phyloP scores from a whole-genome alignment of 1,284 basidiomycete genomes.

The Vanrija sp. region DNA sequence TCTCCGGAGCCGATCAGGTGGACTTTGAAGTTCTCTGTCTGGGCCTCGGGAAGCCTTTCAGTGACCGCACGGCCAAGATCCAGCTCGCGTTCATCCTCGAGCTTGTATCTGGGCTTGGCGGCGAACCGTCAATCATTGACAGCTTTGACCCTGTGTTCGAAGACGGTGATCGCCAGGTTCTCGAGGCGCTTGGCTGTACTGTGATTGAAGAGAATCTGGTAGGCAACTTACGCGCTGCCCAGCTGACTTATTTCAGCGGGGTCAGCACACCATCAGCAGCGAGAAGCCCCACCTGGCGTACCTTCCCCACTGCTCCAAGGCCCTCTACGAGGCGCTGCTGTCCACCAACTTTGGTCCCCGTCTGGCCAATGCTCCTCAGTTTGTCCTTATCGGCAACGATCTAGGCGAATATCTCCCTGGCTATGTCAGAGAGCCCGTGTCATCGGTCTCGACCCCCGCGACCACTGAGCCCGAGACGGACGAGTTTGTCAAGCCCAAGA shows the following conservation, averaged over 20 bases:
- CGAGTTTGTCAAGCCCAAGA: conserved; percentile 42
- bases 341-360: conserved; percentile 25
- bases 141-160: conserved; percentile 41
- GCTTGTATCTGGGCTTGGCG: conserved; percentile 11
- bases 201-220: conserved; percentile 35
- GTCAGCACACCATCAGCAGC: conserved; percentile 18
- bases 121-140: conserved; percentile 14
- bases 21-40: conserved; percentile 31
- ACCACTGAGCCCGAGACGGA: conserved; percentile 6
- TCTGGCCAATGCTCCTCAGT: conserved; percentile 10
- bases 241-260: conserved; percentile 19
- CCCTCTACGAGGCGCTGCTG: conserved; percentile 40
- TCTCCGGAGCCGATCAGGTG: background rate
- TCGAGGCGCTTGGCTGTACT: conserved; percentile 19
- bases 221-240: background rate
- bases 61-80: conserved; percentile 43
- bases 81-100: conserved; percentile 36
- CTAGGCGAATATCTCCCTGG: conserved; percentile 38
- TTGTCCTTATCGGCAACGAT: conserved; percentile 41
- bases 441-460: background rate
- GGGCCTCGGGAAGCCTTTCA: conserved; percentile 36
- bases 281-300: conserved; percentile 31
- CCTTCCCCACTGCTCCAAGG: conserved; percentile 41
- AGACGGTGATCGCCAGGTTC: conserved; percentile 27
- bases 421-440: conserved; percentile 10